These are phyloP conservation scores for Immersiporthe knoxdaviesiana DNA, from an alignment of 2,329 filamentous ascomycete species.

Conservation along the genomic window DNA sequence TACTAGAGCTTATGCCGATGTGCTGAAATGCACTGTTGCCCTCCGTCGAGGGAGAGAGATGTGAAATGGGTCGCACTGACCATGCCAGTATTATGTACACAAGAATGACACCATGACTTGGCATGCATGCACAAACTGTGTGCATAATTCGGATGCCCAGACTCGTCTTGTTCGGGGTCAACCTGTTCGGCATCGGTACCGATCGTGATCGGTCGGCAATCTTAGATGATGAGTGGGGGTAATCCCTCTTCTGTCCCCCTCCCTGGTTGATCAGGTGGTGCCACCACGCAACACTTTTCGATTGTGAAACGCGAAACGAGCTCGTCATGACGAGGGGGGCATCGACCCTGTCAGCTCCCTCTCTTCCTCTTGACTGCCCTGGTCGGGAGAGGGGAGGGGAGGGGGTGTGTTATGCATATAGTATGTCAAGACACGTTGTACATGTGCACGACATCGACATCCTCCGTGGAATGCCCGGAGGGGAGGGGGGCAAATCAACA, in stretches of 20 bases:
- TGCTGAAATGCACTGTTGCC: not conserved
- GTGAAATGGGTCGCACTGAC: not conserved
- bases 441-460: not conserved
- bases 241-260: not conserved
- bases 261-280: not conserved
- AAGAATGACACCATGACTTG: not conserved
- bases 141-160: not conserved
- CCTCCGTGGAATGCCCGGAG: not conserved
- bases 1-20: not conserved
- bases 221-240: constrained; percentile 6
- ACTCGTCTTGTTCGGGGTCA: not conserved
- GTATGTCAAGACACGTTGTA: not conserved
- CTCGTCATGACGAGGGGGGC: not conserved
- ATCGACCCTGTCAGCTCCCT: not conserved
- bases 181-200: not conserved
- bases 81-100: not conserved
- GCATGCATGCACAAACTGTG: not conserved
- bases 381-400: not conserved
- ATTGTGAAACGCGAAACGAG: constrained; percentile 9
- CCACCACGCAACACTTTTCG: not conserved
- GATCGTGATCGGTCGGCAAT: constrained; percentile 14
- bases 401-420: not conserved
- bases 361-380: not conserved
- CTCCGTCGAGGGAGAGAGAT: not conserved
- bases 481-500: not conserved